Evolutionary conservation across 2,329 filamentous ascomycete genomes (phyloP).

Genomic region (Cercospora canescens): DNA sequence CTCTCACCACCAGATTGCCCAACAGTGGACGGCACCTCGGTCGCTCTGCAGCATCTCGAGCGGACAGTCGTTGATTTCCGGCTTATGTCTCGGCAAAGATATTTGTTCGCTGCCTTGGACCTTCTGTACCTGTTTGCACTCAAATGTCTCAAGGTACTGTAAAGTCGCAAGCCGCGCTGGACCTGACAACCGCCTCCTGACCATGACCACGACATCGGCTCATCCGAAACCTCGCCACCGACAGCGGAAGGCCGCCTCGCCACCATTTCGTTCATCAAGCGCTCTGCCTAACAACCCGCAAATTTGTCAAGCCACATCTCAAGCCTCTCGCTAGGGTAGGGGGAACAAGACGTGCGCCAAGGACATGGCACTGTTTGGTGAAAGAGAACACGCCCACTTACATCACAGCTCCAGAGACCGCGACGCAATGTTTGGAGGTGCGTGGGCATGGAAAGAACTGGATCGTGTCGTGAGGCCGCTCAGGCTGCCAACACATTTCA

Average conservation of each 20-base stretch:
- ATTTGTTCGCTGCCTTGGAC: neutral
- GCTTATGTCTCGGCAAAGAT: neutral
- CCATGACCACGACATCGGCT: too few relatives aligned
- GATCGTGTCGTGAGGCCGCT: neutral
- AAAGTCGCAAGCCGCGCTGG: too few relatives aligned
- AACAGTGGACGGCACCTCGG: neutral
- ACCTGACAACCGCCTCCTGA: too few relatives aligned
- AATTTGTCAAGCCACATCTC: neutral
- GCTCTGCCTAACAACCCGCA: too few relatives aligned
- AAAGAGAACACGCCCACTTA: neutral
- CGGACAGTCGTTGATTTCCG: neutral
- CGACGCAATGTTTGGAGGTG: neutral
- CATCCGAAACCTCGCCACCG: too few relatives aligned
- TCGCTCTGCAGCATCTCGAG: neutral
- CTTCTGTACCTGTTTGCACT: too few relatives aligned
- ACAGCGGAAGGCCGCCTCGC: too few relatives aligned
- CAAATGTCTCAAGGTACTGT: too few relatives aligned
- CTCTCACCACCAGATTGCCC: neutral
- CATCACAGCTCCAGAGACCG: neutral
- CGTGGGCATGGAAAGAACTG: neutral
- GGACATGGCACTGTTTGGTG: neutral
- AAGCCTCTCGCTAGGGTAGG: neutral
- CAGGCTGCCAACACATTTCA: slow-evolving; percentile 5
- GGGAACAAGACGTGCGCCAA: neutral
- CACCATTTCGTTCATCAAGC: too few relatives aligned